Evolutionary conservation across 345 rosid genomes (phyloP), one percentile per base, ranked within the genome.

Genomic region (Brassica rapa): DNA sequence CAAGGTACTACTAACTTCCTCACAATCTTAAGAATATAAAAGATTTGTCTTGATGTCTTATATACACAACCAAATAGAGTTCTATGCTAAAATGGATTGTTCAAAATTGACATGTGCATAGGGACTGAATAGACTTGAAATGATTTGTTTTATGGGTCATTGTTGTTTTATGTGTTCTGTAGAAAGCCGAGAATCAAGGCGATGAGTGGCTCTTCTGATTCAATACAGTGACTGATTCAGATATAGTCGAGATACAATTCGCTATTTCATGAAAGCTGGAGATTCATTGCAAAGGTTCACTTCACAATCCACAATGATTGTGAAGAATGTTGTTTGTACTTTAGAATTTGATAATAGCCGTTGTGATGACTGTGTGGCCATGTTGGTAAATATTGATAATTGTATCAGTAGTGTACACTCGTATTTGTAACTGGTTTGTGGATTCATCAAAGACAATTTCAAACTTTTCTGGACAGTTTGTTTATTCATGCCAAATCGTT

Each of bases 1-100:
- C 87, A 89, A 86, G 91, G 93, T 88, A 46, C 57, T 60, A 19
- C 11, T 49, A 37, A 11, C 55, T 21, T 69, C n/a, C 21, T 62
- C 37, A 49, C 49, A 41, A 41, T 41, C 49, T 10, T 41, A 41
- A 4, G 14, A 41, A 41, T 14, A 41, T 10, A 41, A 41, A 37
- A 32, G 49, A 41, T 41, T 37, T 37, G 43, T 37, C 43, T 37
- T 37, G 0, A 8, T 37, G 43, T 37, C 43, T 8, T 37, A 8
- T 39, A 39, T 9, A 35, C 43, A 37, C 43, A 37, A 37, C 8
- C 43, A 37, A 8, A 37, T 37, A 37, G 43, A 37, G 43, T 37
- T 37, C 11, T 37, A 37, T 37, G 43, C 43, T 19, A 19, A 19
- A 19, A 19, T 19, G 21, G 21, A 19, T 19, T 19, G 21, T 19